Base-by-base conservation (phyloP, 345 rosid species). In the Tarenaya hassleriana region DNA sequence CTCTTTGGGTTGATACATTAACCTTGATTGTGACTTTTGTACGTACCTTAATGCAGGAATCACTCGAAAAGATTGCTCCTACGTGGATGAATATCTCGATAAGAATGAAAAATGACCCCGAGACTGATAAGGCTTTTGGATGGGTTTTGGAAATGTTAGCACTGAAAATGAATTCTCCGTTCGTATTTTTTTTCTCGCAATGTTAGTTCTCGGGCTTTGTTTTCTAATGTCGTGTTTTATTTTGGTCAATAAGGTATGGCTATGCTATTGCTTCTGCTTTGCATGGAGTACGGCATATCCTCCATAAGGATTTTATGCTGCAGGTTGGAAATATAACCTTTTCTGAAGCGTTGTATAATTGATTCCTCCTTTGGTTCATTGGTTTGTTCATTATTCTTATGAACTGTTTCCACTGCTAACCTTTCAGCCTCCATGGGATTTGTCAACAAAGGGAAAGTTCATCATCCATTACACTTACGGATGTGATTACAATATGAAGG, bases 111-210 rank as follows among this genome's bases (percentile, higher is more conserved):
- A 71, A 77, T 47, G 97, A 94, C 47, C 91, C 92, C 2, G 97
- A 88, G 60, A 88, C 99, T 15, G 99, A 94, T 49, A 83, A 94
- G 66, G 69, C 78, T 44, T 88, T 94, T 69, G 99, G 99, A 67
- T 94, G 99, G 99, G 97, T 94, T 47, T 71, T 88, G 35, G 99
- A 94, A 82, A 94, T 88, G 99, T 94, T 72, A 85, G 92, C 56
- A 52, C 7, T 18, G 24, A 9, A 53, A 35, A 48, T 27, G 8
- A 44, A 52, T 10, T 40, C 33, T 49, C 9, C 42, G 1, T 39
- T 59, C 64, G 33, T 50, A 32, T 10, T 20, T 21, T 15, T 33
- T 38, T 34, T 45, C 12, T n/a, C 7, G 15, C 7, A 56, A 62
- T 48, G 24, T 50, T 53, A 41, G 41, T 56, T 12, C n/a, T n/a